Percentiles rank a stretch among this genome's conserved stretches.
Evolutionary conservation across 176 grass and related monocot genomes (phyloP).

Genomic region (Aegilops umbellulata): DNA sequence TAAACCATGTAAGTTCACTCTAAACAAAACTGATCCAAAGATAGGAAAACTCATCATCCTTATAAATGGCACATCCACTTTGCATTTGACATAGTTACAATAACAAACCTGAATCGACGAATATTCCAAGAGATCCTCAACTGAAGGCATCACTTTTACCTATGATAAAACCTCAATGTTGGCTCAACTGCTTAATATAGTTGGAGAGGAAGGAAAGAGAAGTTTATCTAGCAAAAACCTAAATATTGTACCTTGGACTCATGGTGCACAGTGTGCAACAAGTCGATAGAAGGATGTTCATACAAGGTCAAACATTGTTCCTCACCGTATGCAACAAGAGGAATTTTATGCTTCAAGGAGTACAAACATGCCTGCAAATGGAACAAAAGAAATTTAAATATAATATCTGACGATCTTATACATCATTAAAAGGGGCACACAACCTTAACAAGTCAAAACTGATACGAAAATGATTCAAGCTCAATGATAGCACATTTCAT

Average conservation of each 20-base stretch:
- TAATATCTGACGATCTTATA: neutral
- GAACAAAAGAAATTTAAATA: slow-evolving; percentile 3
- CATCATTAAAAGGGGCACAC: neutral
- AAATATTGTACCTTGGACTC: slow-evolving; percentile 66
- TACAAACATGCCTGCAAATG: slow-evolving; percentile 69
- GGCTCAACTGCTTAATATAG: neutral
- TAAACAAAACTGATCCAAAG: neutral
- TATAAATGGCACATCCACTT: slow-evolving; percentile 4
- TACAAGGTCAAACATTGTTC: slow-evolving; percentile 78
- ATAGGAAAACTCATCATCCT: neutral
- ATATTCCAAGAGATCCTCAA: slow-evolving; percentile 65
- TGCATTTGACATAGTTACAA: neutral
- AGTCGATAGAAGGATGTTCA: slow-evolving; percentile 68
- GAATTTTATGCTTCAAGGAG: slow-evolving; percentile 76
- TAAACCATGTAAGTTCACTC: slow-evolving; percentile 15
- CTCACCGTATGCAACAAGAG: slow-evolving; percentile 63
- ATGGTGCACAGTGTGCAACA: slow-evolving; percentile 55
- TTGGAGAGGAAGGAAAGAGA: slow-evolving; percentile 2
- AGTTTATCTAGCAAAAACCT: slow-evolving; percentile 6
- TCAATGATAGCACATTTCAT: neutral
- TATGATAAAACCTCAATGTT: slow-evolving; percentile 33
- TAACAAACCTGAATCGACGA: slow-evolving; percentile 76
- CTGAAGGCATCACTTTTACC: slow-evolving; percentile 66
- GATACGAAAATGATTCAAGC: neutral
- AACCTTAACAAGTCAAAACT: neutral